Base-by-base conservation (phyloP, 805 yeast genomes). In the Debaryomyces castellii region DNA sequence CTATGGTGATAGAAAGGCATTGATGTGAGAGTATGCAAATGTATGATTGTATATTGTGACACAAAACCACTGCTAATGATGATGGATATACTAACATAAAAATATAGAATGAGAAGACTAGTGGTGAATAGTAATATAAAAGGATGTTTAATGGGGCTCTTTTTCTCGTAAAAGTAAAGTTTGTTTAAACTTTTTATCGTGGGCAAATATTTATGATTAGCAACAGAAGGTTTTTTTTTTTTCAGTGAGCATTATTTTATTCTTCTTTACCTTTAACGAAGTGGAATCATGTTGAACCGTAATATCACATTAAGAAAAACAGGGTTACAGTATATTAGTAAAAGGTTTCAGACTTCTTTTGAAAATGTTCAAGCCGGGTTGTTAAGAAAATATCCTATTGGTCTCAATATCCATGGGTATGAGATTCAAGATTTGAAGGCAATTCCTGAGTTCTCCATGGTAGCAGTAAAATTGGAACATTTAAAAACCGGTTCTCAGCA, bases 401-500 rank as follows among this genome's bases (percentile, higher is more conserved):
- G 92, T 1, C 71, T 73, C 22, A 69, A 68, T 17, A 53, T 83
- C 5, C 82, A 83, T 57, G 95, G 96, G 0, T 92, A 81, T 62
- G 74, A 74, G 43, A 77, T 94, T 34, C 71, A 76, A 43, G 71
- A 85, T 45, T 84, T 83, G 3, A 65, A 80, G 39, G 80, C 84
- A 8, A 81, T 94, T 6, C 96, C 96, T 3, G 96, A 89, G 61
- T 78, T 89, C 53, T 83, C 89, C 21, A 65, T 91, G 45, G 80
- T 84, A 2, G 97, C 97, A 3, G 85, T 89, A 2, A 84, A 80
- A 36, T 64, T 91, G 44, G 66, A 71, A 17, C 97, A 94, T 63
- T 57, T 58, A 18, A 73, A 69, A 33, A 83, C 96, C 0, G 94
- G 92, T 1, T 76, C 96, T 8, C 74, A 81, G 46, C 97, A 92